phyloP scores from a whole-genome alignment of 2,329 filamentous ascomycete species.

The Colletotrichum paranaense region DNA sequence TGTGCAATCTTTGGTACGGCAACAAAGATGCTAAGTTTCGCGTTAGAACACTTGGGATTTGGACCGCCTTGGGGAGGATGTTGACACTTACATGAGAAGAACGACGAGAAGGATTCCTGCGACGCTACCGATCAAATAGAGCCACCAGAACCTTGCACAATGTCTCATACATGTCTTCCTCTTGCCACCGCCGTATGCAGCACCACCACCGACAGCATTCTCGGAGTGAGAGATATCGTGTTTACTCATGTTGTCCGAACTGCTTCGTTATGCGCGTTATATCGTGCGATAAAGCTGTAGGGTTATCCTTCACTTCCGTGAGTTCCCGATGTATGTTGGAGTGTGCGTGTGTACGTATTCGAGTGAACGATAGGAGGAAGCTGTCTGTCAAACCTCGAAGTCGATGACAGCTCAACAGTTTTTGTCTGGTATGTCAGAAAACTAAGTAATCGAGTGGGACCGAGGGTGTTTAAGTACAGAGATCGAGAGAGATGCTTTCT shows the following conservation, averaged over 20 bases:
- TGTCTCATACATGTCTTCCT: slow-evolving; percentile 57
- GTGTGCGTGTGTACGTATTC: not conserved
- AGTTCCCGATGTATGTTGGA: not conserved
- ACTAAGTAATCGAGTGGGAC: slow-evolving; percentile 21
- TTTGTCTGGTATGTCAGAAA: not conserved
- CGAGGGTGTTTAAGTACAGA: slow-evolving; percentile 30
- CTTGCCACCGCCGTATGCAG: slow-evolving; percentile 41
- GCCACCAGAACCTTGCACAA: slow-evolving; percentile 71
- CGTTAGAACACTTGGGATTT: slow-evolving; percentile 10
- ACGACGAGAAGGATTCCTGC: slow-evolving; percentile 65
- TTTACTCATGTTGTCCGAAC: slow-evolving; percentile 50
- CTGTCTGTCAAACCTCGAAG: slow-evolving; percentile 5
- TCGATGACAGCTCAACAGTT: slow-evolving; percentile 7
- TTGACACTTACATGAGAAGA: slow-evolving; percentile 66
- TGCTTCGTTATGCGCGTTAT: slow-evolving; percentile 3
- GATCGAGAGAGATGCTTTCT: slow-evolving; percentile 27
- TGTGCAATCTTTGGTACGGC: slow-evolving; percentile 68
- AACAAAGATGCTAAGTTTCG: slow-evolving; percentile 62
- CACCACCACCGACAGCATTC: slow-evolving; percentile 38
- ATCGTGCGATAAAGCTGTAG: not conserved
- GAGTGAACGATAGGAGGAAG: not conserved
- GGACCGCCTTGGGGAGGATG: not conserved
- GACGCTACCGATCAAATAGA: slow-evolving; percentile 63
- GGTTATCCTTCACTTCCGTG: not conserved
- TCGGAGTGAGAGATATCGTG: slow-evolving; percentile 49